Conservation (phyloP, 2,329 filamentous ascomycete genomes). For the Ustilaginoidea virens region DNA sequence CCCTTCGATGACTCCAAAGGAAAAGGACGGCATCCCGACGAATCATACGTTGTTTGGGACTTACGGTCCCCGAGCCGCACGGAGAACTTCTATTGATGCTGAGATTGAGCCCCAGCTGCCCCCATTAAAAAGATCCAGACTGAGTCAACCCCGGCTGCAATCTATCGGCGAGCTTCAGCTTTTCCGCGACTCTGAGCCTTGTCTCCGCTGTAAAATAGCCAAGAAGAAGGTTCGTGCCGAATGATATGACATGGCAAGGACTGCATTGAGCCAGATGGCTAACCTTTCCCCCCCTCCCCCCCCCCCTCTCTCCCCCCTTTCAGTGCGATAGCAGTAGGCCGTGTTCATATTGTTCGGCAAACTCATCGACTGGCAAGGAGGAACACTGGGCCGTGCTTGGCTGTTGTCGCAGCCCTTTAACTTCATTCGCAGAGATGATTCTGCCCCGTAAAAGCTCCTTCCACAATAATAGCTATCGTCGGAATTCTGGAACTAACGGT, state of each 20-base stretch:
- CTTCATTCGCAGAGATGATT: conserved; percentile 31
- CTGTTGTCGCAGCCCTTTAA: conserved; percentile 33
- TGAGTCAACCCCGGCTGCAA: conserved; percentile 36
- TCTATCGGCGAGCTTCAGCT: conserved; percentile 41
- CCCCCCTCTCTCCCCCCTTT: background rate
- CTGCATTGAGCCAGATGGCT: no score
- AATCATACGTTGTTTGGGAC: conserved; percentile 1
- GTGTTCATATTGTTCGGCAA: conserved; percentile 30
- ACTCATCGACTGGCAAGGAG: conserved; percentile 19
- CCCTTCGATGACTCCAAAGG: conserved; percentile 4
- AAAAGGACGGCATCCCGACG: conserved; percentile 5
- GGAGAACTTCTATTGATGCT: conserved; percentile 27
- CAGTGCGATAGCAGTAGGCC: conserved; percentile 37
- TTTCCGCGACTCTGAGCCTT: conserved; percentile 29
- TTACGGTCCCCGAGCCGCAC: conserved; percentile 1
- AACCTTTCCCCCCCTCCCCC: no score
- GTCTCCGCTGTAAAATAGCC: conserved; percentile 33
- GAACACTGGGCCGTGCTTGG: conserved; percentile 34
- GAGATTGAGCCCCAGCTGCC: conserved; percentile 37
- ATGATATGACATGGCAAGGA: no score
- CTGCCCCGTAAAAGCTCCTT: conserved; percentile 27
- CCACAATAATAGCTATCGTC: background rate
- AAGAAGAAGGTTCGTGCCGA: conserved; percentile 25
- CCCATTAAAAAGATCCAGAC: conserved; percentile 36
- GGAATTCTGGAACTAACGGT: conserved; percentile 1